A percentile compares a stretch with the other conserved stretches of the same genome.
Conservation (phyloP, 2,329 filamentous ascomycete genomes). For the Botryosphaeria dothidea region DNA sequence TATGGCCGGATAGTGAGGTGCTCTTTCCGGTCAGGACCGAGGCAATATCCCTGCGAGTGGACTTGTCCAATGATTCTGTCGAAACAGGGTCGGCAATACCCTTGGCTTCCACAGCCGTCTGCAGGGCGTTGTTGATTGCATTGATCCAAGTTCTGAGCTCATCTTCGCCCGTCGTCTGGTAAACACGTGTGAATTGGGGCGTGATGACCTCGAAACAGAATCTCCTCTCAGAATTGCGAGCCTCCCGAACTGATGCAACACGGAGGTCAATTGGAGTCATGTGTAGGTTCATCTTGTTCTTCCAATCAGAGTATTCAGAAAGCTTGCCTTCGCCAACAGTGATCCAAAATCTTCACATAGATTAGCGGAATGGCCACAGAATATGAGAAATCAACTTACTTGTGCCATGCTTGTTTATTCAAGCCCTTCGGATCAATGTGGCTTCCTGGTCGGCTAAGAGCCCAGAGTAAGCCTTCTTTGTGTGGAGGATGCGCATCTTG, state of each 20-base stretch:
- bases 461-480: slow-evolving; percentile 95
- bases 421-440: slow-evolving; percentile 94
- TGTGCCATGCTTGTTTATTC: slow-evolving; percentile 98
- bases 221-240: slow-evolving; percentile 86
- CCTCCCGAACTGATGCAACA: slow-evolving; percentile 95
- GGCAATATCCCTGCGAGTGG: slow-evolving; percentile 80
- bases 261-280: slow-evolving; percentile 97
- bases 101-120: slow-evolving; percentile 83
- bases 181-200: slow-evolving; percentile 91
- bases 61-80: slow-evolving; percentile 54
- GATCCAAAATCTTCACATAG: slow-evolving; percentile 80
- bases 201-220: slow-evolving; percentile 99
- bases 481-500: slow-evolving; percentile 63
- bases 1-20: slow-evolving; percentile 65
- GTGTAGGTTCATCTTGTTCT: slow-evolving; percentile 92
- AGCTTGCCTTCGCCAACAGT: slow-evolving; percentile 95
- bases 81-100: slow-evolving; percentile 53
- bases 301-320: slow-evolving; percentile 99
- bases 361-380: slow-evolving; percentile 28
- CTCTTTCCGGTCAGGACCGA: slow-evolving; percentile 93
- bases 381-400: slow-evolving; percentile 61
- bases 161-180: slow-evolving; percentile 96
- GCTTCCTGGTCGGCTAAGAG: slow-evolving; percentile 85
- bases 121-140: slow-evolving; percentile 94
- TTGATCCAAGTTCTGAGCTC: slow-evolving; percentile 97